Percentiles rank a stretch among this genome's conserved stretches.
phyloP scores from a whole-genome alignment of 768 basidiomycete species.

The Suillus lakei region DNA sequence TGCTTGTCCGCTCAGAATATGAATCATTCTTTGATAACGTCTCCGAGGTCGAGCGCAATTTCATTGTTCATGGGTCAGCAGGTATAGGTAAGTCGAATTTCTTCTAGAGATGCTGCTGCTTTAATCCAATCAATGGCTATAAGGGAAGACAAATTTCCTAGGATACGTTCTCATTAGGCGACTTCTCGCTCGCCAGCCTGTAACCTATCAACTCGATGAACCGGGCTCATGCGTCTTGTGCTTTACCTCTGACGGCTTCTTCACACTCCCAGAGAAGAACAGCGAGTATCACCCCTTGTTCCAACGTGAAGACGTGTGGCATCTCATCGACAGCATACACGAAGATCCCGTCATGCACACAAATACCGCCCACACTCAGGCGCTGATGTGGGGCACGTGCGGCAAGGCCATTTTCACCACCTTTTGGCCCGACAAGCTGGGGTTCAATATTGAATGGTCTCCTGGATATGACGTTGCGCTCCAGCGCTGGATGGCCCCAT shows the following conservation, averaged over 20 bases:
- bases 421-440: neutral
- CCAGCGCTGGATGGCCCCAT: neutral
- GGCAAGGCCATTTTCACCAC: neutral
- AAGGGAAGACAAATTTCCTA: neutral
- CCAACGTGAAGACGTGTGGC: neutral
- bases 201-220: neutral
- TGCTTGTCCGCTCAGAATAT: neutral
- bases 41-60: neutral
- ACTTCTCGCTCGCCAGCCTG: neutral
- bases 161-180: neutral
- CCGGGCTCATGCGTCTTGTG: neutral
- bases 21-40: neutral
- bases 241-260: neutral
- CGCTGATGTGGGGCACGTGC: neutral
- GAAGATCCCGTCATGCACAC: neutral
- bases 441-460: neutral
- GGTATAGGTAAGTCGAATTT: neutral
- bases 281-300: neutral
- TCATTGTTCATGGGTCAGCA: neutral
- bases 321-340: neutral
- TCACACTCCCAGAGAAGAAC: neutral
- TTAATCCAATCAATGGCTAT: neutral
- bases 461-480: neutral
- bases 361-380: neutral
- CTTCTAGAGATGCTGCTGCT: neutral